Base-by-base conservation (phyloP, 1,139 yeast genomes). In the Arxiozyma slooffiae region DNA sequence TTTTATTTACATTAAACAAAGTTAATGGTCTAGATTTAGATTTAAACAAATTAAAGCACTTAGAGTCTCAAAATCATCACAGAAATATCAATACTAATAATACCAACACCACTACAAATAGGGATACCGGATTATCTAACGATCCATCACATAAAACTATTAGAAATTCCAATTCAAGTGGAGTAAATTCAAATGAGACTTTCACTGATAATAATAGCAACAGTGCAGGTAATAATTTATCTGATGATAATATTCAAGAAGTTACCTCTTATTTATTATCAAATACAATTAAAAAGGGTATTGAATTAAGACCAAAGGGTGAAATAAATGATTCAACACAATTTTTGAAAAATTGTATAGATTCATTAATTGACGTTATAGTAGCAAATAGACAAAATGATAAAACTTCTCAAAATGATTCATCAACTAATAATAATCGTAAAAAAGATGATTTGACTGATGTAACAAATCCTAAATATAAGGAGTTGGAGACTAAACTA, bases 191-290 rank as follows among this genome's bases (percentile, higher is more conserved):
- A 23, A 24, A 23, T 7, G 34, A 22, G 16, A 14, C 4, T 21
- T 18, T 26, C 14, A 8, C 5, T 6, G 22, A 36, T n/a, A 18
- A 24, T 17, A 21, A 4, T 16, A 17, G 16, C 8, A n/a, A 40
- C 21, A 18, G 16, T 14, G 17, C 20, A 4, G 16, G 26, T 37
- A 22, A 18, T 37, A 40, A 20, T 9, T 30, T 38, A 48, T 39
- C 51, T 34, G 53, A 53, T 26, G 53, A 55, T 44, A 38, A 50
- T 16, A 48, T 64, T 21, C 67, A 64, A 51, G 66, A 63, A 37
- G 44, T 64, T 18, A 62, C 63, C 3, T 61, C 67, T 2, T 63
- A 61, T 48, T 48, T 63, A 26, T 46, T 64, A 17, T 64, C 69
- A 0, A 58, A 55, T 46, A 54, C 67, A 0, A 58, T 65, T 30